Evolutionary conservation across 306 rosid species (phyloP).

Genomic region (Arachis stenosperma): DNA sequence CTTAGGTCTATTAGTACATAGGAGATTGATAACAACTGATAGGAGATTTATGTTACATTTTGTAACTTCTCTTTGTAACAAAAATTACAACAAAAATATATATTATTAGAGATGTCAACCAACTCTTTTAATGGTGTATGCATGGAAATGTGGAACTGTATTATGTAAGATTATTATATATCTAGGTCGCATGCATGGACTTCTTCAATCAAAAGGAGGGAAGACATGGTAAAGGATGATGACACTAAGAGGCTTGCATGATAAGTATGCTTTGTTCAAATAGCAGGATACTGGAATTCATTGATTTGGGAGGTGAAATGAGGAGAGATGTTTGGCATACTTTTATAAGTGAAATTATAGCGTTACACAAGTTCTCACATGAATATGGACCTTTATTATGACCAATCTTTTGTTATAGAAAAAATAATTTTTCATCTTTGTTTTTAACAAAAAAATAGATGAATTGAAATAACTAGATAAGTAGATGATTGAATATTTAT

Average conservation of each 20-base stretch:
- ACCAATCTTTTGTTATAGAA: no score
- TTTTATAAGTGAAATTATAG: no score
- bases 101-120: background rate
- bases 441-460: no score
- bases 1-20: conserved; percentile 41
- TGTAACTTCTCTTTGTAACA: conserved; percentile 43
- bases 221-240: conserved; percentile 7
- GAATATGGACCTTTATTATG: no score
- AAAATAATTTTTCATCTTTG: no score
- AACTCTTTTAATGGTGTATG: conserved; percentile 6
- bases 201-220: background rate
- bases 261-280: no score
- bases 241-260: conserved; percentile 3
- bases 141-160: background rate
- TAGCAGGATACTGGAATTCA: no score
- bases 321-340: no score
- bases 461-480: no score
- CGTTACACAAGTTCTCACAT: no score
- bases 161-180: conserved; percentile 20
- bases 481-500: no score
- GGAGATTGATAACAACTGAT: conserved; percentile 38
- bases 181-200: background rate
- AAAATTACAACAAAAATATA: conserved; percentile 25
- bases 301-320: no score
- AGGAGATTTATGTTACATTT: conserved; percentile 50